phyloP scores from a whole-genome alignment of 2,329 filamentous ascomycete genomes.

The Neonectria magnoliae region DNA sequence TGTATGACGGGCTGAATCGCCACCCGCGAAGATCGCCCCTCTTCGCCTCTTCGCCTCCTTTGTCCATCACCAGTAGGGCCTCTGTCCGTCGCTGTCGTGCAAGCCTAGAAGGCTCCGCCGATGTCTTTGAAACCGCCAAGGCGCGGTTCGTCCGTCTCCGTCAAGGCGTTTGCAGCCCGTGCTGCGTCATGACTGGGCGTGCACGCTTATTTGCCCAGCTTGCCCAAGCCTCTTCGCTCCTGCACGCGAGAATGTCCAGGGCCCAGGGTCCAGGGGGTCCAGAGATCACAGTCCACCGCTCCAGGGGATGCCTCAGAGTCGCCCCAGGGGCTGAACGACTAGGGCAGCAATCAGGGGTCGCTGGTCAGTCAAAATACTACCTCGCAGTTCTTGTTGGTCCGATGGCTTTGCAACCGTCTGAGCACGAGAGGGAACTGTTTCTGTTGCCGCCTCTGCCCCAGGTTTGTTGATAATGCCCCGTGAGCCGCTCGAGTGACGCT shows the following conservation, averaged over 20 bases:
- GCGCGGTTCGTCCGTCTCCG: slow-evolving; percentile 2
- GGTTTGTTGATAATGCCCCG: slow-evolving; percentile 38
- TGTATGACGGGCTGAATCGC: not conserved
- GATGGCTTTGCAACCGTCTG: slow-evolving; percentile 16
- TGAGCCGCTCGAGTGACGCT: slow-evolving; percentile 35
- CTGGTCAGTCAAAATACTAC: slow-evolving; percentile 11
- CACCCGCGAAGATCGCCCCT: not conserved
- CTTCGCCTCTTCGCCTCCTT: not conserved
- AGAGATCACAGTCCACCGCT: slow-evolving; percentile 2
- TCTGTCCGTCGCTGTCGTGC: not conserved
- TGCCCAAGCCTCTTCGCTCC: not conserved
- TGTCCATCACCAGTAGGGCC: not conserved
- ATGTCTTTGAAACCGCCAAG: slow-evolving; percentile 13
- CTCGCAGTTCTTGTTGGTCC: slow-evolving; percentile 7
- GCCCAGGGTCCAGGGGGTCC: not conserved
- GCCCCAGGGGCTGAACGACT: slow-evolving; percentile 5
- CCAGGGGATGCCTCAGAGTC: not conserved
- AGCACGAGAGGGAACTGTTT: slow-evolving; percentile 37
- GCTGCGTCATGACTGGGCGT: slow-evolving; percentile 16
- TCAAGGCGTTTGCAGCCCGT: slow-evolving; percentile 8
- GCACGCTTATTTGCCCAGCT: not conserved
- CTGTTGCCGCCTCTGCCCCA: slow-evolving; percentile 16
- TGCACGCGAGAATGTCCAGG: not conserved
- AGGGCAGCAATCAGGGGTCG: slow-evolving; percentile 2
- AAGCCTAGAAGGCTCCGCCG: not conserved